phyloP scores from a whole-genome alignment of 805 yeast genomes.

The Candida odintsovae region DNA sequence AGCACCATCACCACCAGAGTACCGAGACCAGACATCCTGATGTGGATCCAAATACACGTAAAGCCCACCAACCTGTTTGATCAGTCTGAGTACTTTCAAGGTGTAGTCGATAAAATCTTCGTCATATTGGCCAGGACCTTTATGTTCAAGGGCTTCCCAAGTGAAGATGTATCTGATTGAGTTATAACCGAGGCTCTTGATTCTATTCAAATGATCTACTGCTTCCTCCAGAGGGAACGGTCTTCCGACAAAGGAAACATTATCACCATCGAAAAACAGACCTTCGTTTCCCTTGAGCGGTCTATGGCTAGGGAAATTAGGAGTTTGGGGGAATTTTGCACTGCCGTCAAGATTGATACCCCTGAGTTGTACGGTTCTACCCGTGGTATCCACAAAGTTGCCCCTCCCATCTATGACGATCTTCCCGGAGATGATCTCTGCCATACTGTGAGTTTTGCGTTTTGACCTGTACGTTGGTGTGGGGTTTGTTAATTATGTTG shows the following conservation, averaged over 20 bases:
- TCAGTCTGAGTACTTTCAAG: slow-evolving; percentile 49
- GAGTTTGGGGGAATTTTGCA: slow-evolving; percentile 61
- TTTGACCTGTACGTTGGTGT: too few relatives aligned
- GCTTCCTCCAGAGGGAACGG: slow-evolving; percentile 79
- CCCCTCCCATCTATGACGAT: slow-evolving; percentile 42
- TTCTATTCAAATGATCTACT: slow-evolving; percentile 56
- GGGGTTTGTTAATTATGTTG: too few relatives aligned
- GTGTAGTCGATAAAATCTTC: slow-evolving; percentile 69
- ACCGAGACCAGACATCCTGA: slow-evolving; percentile 93
- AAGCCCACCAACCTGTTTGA: slow-evolving; percentile 61
- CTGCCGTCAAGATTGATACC: slow-evolving; percentile 82
- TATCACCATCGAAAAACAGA: slow-evolving; percentile 63
- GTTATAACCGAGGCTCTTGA: slow-evolving; percentile 80
- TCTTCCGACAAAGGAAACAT: slow-evolving; percentile 74
- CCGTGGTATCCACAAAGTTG: slow-evolving; percentile 47
- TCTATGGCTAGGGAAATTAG: slow-evolving; percentile 37
- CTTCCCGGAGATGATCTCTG: slow-evolving; percentile 21
- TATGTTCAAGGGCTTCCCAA: slow-evolving; percentile 92
- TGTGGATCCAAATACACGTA: slow-evolving; percentile 84
- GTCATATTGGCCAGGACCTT: slow-evolving; percentile 81
- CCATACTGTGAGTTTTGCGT: too few relatives aligned
- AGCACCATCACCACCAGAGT: slow-evolving; percentile 87
- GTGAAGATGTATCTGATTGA: slow-evolving; percentile 69
- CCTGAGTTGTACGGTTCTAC: slow-evolving; percentile 57
- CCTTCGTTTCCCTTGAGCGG: slow-evolving; percentile 27